These are phyloP conservation scores for Triticum dicoccoides DNA, from an alignment of 176 grass and related monocot genomes.

Conservation along the genomic window DNA sequence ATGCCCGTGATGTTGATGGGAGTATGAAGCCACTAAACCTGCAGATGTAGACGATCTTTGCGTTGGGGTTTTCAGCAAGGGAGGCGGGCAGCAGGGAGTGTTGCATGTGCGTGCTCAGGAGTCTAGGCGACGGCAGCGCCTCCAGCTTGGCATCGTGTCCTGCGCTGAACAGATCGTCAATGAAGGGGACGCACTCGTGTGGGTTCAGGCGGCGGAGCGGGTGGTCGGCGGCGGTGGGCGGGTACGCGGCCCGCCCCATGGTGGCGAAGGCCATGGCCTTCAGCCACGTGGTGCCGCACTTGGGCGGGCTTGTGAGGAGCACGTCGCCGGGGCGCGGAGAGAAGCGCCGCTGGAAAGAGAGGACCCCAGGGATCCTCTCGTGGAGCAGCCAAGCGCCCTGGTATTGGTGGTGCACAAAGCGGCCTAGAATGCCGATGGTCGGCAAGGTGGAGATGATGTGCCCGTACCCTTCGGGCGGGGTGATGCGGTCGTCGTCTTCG, in stretches of 20 bases:
- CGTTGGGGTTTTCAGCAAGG: background rate
- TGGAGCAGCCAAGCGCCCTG: no score
- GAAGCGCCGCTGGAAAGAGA: no score
- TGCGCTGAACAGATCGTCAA: no score
- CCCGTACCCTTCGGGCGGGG: no score
- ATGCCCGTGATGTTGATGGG: no score
- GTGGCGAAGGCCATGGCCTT: background rate
- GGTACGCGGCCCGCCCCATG: background rate
- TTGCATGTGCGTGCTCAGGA: background rate
- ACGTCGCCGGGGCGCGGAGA: background rate
- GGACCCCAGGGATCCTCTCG: no score
- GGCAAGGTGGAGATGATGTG: no score
- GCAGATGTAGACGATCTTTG: conserved; percentile 24
- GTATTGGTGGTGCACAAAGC: no score
- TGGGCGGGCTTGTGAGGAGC: background rate
- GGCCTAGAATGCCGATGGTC: no score
- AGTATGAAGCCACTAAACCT: background rate
- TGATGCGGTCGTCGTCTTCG: no score
- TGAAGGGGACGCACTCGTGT: no score
- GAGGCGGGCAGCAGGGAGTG: conserved; percentile 10
- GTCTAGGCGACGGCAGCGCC: background rate
- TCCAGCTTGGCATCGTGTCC: background rate
- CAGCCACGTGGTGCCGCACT: conserved; percentile 36
- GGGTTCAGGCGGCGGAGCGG: no score
- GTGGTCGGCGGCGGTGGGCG: background rate